phyloP scores from a whole-genome alignment of 805 yeast genomes.

The Kurtzmaniella fragi region DNA sequence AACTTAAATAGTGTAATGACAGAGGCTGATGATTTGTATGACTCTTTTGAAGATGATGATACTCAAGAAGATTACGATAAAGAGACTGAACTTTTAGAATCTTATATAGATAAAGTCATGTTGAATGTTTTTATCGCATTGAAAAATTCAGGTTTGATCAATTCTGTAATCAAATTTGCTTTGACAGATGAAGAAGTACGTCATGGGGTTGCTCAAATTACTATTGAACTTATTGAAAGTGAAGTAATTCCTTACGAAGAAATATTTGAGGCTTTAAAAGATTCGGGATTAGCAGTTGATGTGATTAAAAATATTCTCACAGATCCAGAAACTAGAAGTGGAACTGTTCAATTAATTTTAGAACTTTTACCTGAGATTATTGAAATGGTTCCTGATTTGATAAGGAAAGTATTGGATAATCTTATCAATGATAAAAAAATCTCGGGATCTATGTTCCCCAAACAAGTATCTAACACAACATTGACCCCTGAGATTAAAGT shows the following conservation, averaged over 20 bases:
- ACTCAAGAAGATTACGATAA: constrained; percentile 1
- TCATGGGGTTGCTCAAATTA: constrained; percentile 16
- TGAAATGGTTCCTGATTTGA: constrained; percentile 6
- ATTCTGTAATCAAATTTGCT: constrained; percentile 19
- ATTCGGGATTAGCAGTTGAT: constrained; percentile 26
- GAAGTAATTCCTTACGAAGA: constrained; percentile 29
- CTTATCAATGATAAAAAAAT: background rate
- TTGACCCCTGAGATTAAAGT: too few relatives aligned
- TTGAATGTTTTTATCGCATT: constrained; percentile 18
- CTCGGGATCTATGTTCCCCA: too few relatives aligned
- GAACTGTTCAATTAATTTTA: constrained; percentile 17
- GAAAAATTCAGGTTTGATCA: constrained; percentile 25
- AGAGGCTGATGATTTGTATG: background rate
- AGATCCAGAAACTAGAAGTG: constrained; percentile 24
- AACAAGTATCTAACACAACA: too few relatives aligned
- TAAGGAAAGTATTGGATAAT: background rate
- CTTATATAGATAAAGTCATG: constrained; percentile 15
- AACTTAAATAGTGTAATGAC: background rate
- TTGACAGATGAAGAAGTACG: constrained; percentile 26
- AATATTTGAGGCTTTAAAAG: constrained; percentile 23
- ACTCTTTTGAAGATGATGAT: constrained; percentile 1
- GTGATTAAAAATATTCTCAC: constrained; percentile 20
- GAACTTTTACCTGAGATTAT: constrained; percentile 13
- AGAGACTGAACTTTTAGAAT: background rate
- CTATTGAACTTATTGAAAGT: constrained; percentile 20